Evolutionary conservation across 208 protist species (phyloP).

Genomic region (Acanthamoeba royreba): DNA sequence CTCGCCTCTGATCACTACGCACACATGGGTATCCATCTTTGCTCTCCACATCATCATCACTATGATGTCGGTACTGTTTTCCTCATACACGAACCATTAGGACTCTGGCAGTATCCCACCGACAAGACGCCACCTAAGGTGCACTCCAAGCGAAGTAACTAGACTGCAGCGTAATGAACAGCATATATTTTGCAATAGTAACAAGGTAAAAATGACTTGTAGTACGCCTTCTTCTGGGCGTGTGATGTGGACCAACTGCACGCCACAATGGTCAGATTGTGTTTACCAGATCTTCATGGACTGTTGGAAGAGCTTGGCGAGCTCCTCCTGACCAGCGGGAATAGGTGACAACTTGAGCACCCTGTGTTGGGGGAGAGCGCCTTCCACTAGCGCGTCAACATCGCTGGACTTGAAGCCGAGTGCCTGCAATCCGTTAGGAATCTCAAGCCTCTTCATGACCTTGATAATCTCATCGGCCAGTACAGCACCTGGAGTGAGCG

Average conservation of each 20-base stretch:
- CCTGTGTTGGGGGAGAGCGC: constrained; percentile 57
- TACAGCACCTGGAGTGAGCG: neutral
- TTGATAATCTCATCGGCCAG: constrained; percentile 53
- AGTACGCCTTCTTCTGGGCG: no score
- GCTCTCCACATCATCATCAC: neutral
- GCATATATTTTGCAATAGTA: no score
- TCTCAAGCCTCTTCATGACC: constrained; percentile 56
- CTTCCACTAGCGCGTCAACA: constrained; percentile 57
- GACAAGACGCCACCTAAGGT: neutral
- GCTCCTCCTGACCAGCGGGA: constrained; percentile 18
- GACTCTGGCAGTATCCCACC: neutral
- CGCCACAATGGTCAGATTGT: no score
- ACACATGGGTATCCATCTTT: neutral
- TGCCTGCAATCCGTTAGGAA: constrained; percentile 63
- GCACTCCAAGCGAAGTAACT: neutral
- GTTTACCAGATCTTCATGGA: constrained; percentile 51
- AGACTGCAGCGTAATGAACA: no score
- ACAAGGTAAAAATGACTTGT: no score
- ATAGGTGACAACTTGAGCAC: constrained; percentile 59
- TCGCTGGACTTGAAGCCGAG: constrained; percentile 57
- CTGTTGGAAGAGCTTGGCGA: constrained; percentile 22
- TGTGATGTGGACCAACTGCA: no score
- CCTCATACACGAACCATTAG: neutral
- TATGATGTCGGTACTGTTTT: neutral
- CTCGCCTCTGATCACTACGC: constrained; percentile 17